Evolutionary conservation across 768 basidiomycete genomes (phyloP).

Genomic region (Daedalea quercina): DNA sequence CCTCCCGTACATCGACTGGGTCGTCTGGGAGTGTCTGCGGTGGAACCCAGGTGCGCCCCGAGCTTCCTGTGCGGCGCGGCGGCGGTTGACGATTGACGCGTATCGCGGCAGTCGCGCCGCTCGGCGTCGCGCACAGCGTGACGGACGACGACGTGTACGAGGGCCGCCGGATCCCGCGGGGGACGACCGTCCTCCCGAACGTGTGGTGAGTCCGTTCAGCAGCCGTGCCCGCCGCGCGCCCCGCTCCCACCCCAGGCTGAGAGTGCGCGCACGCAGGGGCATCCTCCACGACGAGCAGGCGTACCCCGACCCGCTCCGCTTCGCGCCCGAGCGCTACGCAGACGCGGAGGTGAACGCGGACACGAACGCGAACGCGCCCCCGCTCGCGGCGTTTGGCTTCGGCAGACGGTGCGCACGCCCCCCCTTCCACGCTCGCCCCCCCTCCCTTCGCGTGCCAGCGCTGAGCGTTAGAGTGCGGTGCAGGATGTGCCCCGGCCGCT

Average conservation of each 20-base stretch:
- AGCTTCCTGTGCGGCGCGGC: too few relatives aligned
- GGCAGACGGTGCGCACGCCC: slow-evolving; percentile 8
- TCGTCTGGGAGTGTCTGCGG: slow-evolving; percentile 26
- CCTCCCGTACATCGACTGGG: slow-evolving; percentile 23
- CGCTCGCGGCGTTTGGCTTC: slow-evolving; percentile 16
- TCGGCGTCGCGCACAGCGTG: slow-evolving; percentile 16
- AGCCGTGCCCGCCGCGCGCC: neutral
- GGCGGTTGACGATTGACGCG: slow-evolving; percentile 22
- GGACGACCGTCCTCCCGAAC: slow-evolving; percentile 15
- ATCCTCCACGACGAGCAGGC: slow-evolving; percentile 15
- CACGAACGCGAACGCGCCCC: slow-evolving; percentile 10
- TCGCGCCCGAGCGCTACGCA: slow-evolving; percentile 21
- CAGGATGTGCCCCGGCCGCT: slow-evolving; percentile 19
- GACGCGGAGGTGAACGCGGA: slow-evolving; percentile 2
- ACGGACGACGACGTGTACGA: slow-evolving; percentile 17
- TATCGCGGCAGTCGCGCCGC: slow-evolving; percentile 24
- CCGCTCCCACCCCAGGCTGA: too few relatives aligned
- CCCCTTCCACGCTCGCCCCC: neutral
- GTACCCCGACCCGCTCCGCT: slow-evolving; percentile 17
- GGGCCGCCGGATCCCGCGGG: slow-evolving; percentile 13
- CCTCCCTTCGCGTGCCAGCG: too few relatives aligned
- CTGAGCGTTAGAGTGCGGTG: neutral
- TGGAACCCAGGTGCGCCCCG: slow-evolving; percentile 18
- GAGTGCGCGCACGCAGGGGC: slow-evolving; percentile 6
- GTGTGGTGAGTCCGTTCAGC: slow-evolving; percentile 12